Percentiles rank a stretch among this genome's conserved stretches.
phyloP scores from a whole-genome alignment of 768 basidiomycete genomes.

The Scleroderma bovista region DNA sequence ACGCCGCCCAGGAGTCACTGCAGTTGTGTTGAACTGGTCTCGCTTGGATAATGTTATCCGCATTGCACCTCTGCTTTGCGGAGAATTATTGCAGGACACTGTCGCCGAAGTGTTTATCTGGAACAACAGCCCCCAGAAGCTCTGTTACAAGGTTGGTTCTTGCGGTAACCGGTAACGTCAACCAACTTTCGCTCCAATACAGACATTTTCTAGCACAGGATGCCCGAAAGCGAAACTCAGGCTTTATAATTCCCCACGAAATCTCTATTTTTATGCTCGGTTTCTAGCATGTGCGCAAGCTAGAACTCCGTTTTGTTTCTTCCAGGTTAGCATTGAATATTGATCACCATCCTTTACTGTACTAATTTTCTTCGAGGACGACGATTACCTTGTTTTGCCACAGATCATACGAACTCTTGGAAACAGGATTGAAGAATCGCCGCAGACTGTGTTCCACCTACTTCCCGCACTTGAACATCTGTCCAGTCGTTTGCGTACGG shows the following conservation, averaged over 20 bases:
- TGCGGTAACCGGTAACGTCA: background rate
- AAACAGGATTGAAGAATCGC: constrained; percentile 27
- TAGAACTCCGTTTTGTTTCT: constrained; percentile 51
- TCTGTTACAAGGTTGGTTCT: constrained; percentile 38
- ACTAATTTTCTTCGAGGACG: constrained; percentile 41
- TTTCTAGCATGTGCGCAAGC: constrained; percentile 52
- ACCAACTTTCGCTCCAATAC: background rate
- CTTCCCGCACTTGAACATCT: constrained; percentile 60
- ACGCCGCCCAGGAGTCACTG: constrained; percentile 41
- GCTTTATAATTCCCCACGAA: constrained; percentile 53
- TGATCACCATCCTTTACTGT: background rate
- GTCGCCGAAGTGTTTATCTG: constrained; percentile 50
- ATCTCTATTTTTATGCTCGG: constrained; percentile 58
- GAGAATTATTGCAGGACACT: constrained; percentile 37
- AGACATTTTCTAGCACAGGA: constrained; percentile 39
- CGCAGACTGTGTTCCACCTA: constrained; percentile 39
- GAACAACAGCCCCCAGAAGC: constrained; percentile 51
- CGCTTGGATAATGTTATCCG: constrained; percentile 54
- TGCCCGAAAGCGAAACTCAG: constrained; percentile 41
- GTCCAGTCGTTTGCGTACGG: constrained; percentile 44
- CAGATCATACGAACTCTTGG: constrained; percentile 51
- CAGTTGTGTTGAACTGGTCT: constrained; percentile 64
- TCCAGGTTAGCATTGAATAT: constrained; percentile 40
- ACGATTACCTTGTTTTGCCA: constrained; percentile 59
- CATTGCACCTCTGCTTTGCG: constrained; percentile 50